A percentile compares a stretch with the other conserved stretches of the same genome.
phyloP scores from a whole-genome alignment of 148 eudicot genomes.

The Heliosperma pusillum region DNA sequence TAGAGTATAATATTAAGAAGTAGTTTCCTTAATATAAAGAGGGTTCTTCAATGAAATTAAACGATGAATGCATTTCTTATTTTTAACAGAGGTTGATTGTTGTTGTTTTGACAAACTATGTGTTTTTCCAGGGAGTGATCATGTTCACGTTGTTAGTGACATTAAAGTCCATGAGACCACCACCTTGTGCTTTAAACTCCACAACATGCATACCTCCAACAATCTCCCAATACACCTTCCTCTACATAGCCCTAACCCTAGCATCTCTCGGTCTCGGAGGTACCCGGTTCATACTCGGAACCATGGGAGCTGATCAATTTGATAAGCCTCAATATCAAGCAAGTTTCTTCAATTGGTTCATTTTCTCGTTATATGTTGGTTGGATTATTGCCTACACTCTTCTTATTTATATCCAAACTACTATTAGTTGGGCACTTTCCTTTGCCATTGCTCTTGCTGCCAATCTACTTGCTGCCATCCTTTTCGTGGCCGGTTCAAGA shows the following conservation, averaged over 20 bases:
- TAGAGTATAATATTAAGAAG: too few species aligned
- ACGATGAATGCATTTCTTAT: too few species aligned
- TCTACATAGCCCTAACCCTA: conserved; percentile 32
- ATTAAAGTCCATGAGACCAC: conserved; percentile 33
- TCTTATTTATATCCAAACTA: conserved; percentile 45
- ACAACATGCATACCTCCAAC: conserved; percentile 28
- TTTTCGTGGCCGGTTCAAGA: conserved; percentile 34
- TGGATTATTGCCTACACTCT: conserved; percentile 36
- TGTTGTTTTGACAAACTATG: neutral
- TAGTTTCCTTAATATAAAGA: too few species aligned
- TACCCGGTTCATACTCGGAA: conserved; percentile 34
- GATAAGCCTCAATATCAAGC: conserved; percentile 32
- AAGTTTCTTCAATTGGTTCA: conserved; percentile 44
- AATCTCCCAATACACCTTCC: conserved; percentile 26
- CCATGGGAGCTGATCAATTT: conserved; percentile 55
- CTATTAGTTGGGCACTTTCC: conserved; percentile 47
- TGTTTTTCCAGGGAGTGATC: conserved; percentile 36
- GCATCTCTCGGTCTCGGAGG: conserved; percentile 47
- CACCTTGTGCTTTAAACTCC: conserved; percentile 23
- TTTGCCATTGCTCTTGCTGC: conserved; percentile 36
- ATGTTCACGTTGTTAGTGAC: conserved; percentile 39
- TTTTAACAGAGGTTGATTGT: too few species aligned
- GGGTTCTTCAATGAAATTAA: too few species aligned
- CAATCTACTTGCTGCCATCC: conserved; percentile 25
- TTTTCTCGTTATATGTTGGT: conserved; percentile 25